Base-by-base conservation (phyloP, 2,329 filamentous ascomycete species). In the Neonectria sp. region DNA sequence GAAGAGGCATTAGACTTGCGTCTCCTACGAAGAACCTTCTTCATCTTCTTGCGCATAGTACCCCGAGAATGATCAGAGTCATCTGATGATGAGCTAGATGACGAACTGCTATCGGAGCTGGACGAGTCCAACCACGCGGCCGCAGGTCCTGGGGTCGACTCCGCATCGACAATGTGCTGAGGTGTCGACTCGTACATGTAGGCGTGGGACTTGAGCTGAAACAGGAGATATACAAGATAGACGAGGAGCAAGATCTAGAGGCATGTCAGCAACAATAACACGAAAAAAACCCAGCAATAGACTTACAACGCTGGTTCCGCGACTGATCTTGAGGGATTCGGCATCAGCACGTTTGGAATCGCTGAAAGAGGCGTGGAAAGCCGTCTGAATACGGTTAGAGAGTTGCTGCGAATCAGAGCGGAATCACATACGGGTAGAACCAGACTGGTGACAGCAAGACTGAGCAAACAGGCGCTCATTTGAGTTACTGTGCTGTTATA, bases 401-500 rank as follows among this genome's bases (percentile, higher is more conserved):
- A 85, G 67, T 84, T 4, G 31, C 31, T 43, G 2, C 27, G 21
- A 17, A n/a, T 25, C 40, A 49, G 25, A 11, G 1, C 6, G 15
- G n/a, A 45, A 25, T 6, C 13, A 81, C 89, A 73, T 82, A 93
- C 92, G 1, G 95, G 95, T 13, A 98, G 83, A 29, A 97, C 88
- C 25, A 97, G 85, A 84, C 95, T 97, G 82, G 94, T 95, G 68
- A 97, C 95, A 77, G 93, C 95, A 80, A 97, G 82, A 84, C 94
- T 97, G 73, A 98, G 88, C 74, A 98, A 86, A 82, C 94, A 97
- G 58, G 95, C 95, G 79, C 94, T 97, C 94, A 97, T 97, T 79
- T 98, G 95, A 1, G 95, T 97, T 65, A 97, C 94, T 25, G 94
- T 97, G 82, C 91, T 96, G 82, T 97, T 98, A 83, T 97, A 98